Evolutionary conservation across 139 green algal species (phyloP).

Genomic region (Micractinium conductrix): DNA sequence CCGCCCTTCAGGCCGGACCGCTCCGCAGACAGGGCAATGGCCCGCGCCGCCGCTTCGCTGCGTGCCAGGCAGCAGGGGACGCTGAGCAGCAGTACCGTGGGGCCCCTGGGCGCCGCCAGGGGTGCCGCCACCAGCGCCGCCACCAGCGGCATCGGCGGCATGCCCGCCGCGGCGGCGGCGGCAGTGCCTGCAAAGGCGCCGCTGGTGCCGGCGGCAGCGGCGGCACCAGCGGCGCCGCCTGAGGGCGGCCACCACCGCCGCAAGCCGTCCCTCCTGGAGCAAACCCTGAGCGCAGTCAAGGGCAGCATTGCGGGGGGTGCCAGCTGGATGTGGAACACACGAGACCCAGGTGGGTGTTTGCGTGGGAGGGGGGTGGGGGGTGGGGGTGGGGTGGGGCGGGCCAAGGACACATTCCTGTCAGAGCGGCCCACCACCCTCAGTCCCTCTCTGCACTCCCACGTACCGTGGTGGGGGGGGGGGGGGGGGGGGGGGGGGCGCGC

Average conservation of each 20-base stretch:
- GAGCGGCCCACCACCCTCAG: too few relatives aligned
- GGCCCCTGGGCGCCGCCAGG: neutral
- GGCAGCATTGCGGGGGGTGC: constrained; percentile 1
- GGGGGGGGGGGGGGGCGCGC: neutral
- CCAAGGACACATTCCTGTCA: too few relatives aligned
- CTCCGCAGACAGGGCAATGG: neutral
- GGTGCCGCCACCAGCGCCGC: neutral
- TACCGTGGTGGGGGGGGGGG: neutral
- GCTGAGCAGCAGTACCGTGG: neutral
- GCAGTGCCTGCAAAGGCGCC: neutral
- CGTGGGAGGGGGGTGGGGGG: neutral
- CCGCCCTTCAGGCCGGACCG: constrained; percentile 1
- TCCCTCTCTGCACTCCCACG: too few relatives aligned
- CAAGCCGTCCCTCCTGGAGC: neutral
- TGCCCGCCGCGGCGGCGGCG: neutral
- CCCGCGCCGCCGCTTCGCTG: neutral
- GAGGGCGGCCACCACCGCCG: neutral
- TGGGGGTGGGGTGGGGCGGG: too few relatives aligned
- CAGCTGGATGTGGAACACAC: constrained; percentile 17
- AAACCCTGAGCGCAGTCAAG: neutral
- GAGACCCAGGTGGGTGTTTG: constrained; percentile 8
- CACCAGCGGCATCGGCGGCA: neutral
- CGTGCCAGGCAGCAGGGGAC: neutral
- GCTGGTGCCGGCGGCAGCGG: neutral
- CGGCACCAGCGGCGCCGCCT: too few relatives aligned